Evolutionary conservation across 331 rosid species (phyloP).

Genomic region (Phaseolus coccineus): DNA sequence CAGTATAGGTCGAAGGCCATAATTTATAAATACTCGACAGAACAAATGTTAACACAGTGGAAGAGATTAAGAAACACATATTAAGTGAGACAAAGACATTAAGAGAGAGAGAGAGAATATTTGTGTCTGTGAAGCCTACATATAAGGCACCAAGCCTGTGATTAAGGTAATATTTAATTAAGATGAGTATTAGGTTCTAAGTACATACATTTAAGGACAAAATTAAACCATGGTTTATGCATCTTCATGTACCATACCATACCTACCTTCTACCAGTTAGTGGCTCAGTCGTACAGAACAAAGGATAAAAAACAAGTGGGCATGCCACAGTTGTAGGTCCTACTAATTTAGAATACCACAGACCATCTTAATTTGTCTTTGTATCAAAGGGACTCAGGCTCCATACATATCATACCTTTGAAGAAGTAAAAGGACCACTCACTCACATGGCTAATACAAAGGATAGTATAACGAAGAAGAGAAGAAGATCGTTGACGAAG

Average conservation of each 20-base stretch:
- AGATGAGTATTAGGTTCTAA: conserved; percentile 8
- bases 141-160: conserved; percentile 26
- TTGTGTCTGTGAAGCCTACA: not conserved
- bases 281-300: conserved; percentile 44
- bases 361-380: conserved; percentile 50
- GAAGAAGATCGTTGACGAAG: conserved; percentile 27
- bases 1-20: too few species aligned
- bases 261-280: conserved; percentile 34
- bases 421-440: conserved; percentile 60
- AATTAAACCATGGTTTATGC: conserved; percentile 46
- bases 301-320: conserved; percentile 49
- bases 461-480: not conserved
- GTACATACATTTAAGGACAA: conserved; percentile 47
- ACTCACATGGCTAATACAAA: conserved; percentile 50
- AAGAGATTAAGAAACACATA: not conserved
- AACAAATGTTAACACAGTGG: not conserved
- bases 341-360: conserved; percentile 39
- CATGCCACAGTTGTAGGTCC: conserved; percentile 39
- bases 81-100: not conserved
- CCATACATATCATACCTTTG: conserved; percentile 43
- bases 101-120: not conserved
- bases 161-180: conserved; percentile 34
- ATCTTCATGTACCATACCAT: conserved; percentile 19
- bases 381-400: conserved; percentile 50
- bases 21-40: not conserved